Conservation (phyloP, 1,284 basidiomycete species). For the Rhodotorula sp. region DNA sequence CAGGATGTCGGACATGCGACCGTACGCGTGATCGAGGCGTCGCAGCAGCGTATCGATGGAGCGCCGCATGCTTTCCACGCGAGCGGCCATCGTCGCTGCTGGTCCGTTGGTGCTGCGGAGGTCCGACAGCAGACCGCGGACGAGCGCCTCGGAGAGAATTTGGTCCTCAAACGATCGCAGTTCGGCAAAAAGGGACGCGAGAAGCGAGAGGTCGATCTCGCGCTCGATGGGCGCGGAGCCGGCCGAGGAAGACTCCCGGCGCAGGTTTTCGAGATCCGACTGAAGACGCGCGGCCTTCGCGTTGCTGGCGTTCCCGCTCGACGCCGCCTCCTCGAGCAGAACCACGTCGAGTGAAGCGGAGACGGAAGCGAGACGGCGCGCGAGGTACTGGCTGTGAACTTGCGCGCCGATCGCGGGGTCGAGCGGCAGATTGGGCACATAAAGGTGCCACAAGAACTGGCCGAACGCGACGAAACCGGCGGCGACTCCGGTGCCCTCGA, state of each 20-base stretch:
- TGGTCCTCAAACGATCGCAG: slow-evolving; percentile 63
- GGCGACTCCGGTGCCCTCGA: slow-evolving; percentile 55
- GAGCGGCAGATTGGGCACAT: slow-evolving; percentile 79
- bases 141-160: slow-evolving; percentile 37
- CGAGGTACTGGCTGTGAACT: slow-evolving; percentile 29
- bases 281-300: slow-evolving; percentile 51
- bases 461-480: slow-evolving; percentile 67
- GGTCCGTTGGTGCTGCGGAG: not conserved
- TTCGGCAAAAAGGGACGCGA: slow-evolving; percentile 81
- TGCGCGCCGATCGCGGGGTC: slow-evolving; percentile 73
- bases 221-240: slow-evolving; percentile 46
- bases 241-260: slow-evolving; percentile 43
- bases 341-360: slow-evolving; percentile 57
- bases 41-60: slow-evolving; percentile 47
- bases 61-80: slow-evolving; percentile 50
- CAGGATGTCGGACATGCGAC: slow-evolving; percentile 34
- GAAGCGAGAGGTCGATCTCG: slow-evolving; percentile 57
- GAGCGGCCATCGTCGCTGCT: slow-evolving; percentile 21
- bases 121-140: slow-evolving; percentile 47
- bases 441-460: slow-evolving; percentile 64
- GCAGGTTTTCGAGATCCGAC: slow-evolving; percentile 48
- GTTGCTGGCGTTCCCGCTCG: slow-evolving; percentile 64
- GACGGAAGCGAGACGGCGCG: slow-evolving; percentile 28
- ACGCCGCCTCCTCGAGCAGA: slow-evolving; percentile 59
- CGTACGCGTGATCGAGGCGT: slow-evolving; percentile 38